A percentile compares a stretch with the other conserved stretches of the same genome.
Evolutionary conservation across 75 land plant species (phyloP).

Genomic region (Larix kaempferi): DNA sequence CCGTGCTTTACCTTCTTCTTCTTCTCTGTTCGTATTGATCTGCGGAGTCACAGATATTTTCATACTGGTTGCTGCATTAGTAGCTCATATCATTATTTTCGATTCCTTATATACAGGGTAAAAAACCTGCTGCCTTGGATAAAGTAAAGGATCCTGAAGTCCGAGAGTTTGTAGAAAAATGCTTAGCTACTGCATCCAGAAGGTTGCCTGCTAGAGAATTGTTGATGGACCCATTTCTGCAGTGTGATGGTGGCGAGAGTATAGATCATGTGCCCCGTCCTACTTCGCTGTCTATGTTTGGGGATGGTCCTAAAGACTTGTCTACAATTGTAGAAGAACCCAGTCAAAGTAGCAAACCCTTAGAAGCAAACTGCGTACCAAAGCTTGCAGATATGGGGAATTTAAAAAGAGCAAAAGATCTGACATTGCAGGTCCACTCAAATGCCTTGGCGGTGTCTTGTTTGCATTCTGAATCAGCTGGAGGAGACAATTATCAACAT

Average conservation of each 20-base stretch:
- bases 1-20: not conserved
- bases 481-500: not conserved
- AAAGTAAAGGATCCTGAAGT: constrained; percentile 67
- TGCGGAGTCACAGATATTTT: not conserved
- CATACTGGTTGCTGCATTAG: not conserved
- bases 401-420: not conserved
- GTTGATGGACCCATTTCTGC: constrained; percentile 83
- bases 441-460: not conserved
- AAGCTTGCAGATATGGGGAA: not conserved
- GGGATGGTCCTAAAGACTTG: not conserved
- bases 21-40: not conserved
- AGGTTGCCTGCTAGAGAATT: constrained; percentile 83
- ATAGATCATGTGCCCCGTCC: constrained; percentile 9
- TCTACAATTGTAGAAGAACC: not conserved
- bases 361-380: not conserved
- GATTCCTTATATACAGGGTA: constrained; percentile 41
- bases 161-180: constrained; percentile 75
- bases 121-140: constrained; percentile 68
- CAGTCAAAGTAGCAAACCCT: not conserved
- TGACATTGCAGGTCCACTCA: constrained; percentile 1
- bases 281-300: not conserved
- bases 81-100: not conserved
- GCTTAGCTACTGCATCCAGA: constrained; percentile 54
- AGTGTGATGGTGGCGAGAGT: constrained; percentile 39
- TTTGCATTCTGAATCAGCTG: not conserved